phyloP scores from a whole-genome alignment of 2,329 filamentous ascomycete genomes.

The Neonectria neomacrospora region DNA sequence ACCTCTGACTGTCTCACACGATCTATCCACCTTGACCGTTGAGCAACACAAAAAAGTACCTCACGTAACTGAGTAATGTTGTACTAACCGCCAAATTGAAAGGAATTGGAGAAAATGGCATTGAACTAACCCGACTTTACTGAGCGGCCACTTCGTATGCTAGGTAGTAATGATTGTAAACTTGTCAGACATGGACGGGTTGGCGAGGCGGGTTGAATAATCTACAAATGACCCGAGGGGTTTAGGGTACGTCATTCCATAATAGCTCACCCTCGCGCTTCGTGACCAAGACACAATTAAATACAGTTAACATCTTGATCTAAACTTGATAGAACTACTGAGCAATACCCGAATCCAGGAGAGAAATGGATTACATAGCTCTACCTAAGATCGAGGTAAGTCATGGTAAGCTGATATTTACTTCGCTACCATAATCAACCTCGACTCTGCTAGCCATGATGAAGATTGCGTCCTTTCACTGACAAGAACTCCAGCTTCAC shows the following conservation, averaged over 20 bases:
- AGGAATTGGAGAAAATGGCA: neutral
- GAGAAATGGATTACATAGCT: constrained; percentile 57
- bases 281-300: neutral
- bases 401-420: too few relatives aligned
- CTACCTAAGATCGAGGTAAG: constrained; percentile 67
- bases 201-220: neutral
- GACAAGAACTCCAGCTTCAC: constrained; percentile 68
- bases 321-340: neutral
- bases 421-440: neutral
- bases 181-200: neutral
- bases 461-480: neutral
- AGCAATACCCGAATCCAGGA: neutral
- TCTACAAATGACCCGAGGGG: neutral
- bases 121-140: neutral
- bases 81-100: neutral
- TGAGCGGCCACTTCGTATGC: neutral
- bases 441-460: neutral
- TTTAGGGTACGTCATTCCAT: constrained; percentile 11
- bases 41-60: too few relatives aligned
- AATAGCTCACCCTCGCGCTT: neutral
- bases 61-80: neutral
- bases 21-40: too few relatives aligned
- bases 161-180: neutral
- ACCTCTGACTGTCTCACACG: too few relatives aligned
- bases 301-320: neutral